These are phyloP conservation scores for Chlorella sp. DNA, from an alignment of 139 green algal genomes.

Conservation along the genomic window DNA sequence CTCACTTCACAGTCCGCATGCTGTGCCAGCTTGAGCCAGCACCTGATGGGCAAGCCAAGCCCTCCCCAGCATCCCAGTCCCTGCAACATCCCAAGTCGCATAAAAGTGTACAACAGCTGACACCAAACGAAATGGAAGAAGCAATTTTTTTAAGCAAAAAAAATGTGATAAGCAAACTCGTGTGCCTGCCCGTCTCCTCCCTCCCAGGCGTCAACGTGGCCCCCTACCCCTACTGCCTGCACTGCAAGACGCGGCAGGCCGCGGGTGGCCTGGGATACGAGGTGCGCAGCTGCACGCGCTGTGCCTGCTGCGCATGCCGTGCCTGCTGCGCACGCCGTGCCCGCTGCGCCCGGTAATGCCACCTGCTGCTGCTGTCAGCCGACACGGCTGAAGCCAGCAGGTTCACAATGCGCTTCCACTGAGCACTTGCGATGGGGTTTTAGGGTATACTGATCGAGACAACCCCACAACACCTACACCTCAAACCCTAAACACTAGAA, in stretches of 20 bases:
- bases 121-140: too few relatives aligned
- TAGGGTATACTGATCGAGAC: too few relatives aligned
- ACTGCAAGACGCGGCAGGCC: slow-evolving; percentile 74
- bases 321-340: not conserved
- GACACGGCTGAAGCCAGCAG: not conserved
- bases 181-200: not conserved
- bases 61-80: too few relatives aligned
- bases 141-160: not conserved
- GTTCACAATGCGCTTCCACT: too few relatives aligned
- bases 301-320: not conserved
- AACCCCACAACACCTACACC: too few relatives aligned
- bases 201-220: slow-evolving; percentile 60
- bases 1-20: not conserved
- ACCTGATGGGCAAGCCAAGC: too few relatives aligned
- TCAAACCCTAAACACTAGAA: too few relatives aligned
- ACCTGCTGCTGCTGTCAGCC: not conserved
- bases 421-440: too few relatives aligned
- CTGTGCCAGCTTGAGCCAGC: too few relatives aligned
- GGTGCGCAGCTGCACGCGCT: slow-evolving; percentile 4
- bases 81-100: too few relatives aligned
- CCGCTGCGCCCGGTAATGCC: not conserved
- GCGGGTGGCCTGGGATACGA: slow-evolving; percentile 54
- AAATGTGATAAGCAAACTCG: not conserved
- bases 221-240: slow-evolving; percentile 88
- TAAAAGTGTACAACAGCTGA: too few relatives aligned